A percentile compares a stretch with the other conserved stretches of the same genome.
Evolutionary conservation across 768 basidiomycete genomes (phyloP).

Genomic region (Udeniomyces megalosporus): DNA sequence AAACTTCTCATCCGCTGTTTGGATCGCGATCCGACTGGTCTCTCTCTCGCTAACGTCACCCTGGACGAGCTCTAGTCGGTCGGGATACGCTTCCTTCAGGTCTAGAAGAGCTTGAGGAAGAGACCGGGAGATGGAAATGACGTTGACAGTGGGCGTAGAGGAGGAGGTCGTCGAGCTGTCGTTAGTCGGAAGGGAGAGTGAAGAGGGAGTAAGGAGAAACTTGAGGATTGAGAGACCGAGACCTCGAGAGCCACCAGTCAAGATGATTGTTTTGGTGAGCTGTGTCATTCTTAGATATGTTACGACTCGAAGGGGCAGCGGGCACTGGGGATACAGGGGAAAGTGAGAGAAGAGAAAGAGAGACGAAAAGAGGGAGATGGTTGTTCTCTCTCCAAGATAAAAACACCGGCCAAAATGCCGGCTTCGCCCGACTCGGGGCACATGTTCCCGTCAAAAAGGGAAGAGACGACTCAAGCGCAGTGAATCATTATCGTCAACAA

Average conservation of each 20-base stretch:
- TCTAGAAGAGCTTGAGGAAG: background rate
- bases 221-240: slow-evolving; percentile 7
- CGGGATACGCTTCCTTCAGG: background rate
- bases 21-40: background rate
- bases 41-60: slow-evolving; percentile 2
- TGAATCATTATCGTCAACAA: too few relatives aligned
- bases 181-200: too few relatives aligned
- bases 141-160: background rate
- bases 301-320: background rate
- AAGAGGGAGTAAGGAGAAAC: background rate
- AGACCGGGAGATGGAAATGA: slow-evolving; percentile 11
- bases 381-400: too few relatives aligned
- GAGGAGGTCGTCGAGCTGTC: too few relatives aligned
- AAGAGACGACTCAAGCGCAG: too few relatives aligned
- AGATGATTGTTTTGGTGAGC: background rate
- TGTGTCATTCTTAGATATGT: background rate
- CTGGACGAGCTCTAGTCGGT: slow-evolving; percentile 1
- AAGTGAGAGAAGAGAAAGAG: background rate
- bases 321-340: background rate
- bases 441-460: too few relatives aligned
- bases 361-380: background rate
- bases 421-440: too few relatives aligned
- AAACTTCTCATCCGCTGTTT: background rate
- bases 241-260: slow-evolving; percentile 6
- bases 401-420: too few relatives aligned